phyloP scores from a whole-genome alignment of 805 yeast species.

The Tetrapisispora fleetii region DNA sequence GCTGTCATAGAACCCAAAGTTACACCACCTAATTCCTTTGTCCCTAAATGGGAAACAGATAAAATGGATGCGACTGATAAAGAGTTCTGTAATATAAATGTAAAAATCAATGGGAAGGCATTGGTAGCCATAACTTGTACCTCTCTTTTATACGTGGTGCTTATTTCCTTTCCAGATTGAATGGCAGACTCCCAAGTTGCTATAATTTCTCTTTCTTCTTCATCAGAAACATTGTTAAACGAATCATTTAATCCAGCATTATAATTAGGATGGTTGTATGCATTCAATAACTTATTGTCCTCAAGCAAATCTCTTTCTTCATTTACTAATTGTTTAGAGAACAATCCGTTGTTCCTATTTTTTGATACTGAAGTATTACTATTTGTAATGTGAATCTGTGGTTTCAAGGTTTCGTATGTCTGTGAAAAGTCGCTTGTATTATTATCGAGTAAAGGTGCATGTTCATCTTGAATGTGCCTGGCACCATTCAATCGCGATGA shows the following conservation, averaged over 20 bases:
- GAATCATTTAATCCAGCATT: background rate
- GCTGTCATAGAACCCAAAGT: slow-evolving; percentile 71
- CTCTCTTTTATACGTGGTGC: slow-evolving; percentile 33
- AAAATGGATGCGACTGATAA: slow-evolving; percentile 69
- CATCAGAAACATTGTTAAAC: background rate
- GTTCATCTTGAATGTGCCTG: background rate
- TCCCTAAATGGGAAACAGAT: slow-evolving; percentile 66
- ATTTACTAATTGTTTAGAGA: slow-evolving; percentile 17
- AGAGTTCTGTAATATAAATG: slow-evolving; percentile 63
- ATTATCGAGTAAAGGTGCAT: background rate
- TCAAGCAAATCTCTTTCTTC: slow-evolving; percentile 28
- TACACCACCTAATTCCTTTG: slow-evolving; percentile 63
- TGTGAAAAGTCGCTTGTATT: background rate
- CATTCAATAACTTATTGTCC: slow-evolving; percentile 21
- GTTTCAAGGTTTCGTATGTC: slow-evolving; percentile 1
- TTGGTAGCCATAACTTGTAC: slow-evolving; percentile 32
- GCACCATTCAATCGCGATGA: background rate
- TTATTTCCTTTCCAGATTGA: slow-evolving; percentile 22
- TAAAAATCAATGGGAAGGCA: slow-evolving; percentile 55
- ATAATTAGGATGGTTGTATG: background rate
- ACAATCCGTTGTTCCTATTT: slow-evolving; percentile 5
- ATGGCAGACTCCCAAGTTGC: slow-evolving; percentile 26
- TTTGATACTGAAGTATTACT: background rate
- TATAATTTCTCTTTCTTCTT: slow-evolving; percentile 15
- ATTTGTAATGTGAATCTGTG: background rate